Evolutionary conservation across 169 alveolate genomes (phyloP).

Genomic region (Cryptosporidium ubiquitum): DNA sequence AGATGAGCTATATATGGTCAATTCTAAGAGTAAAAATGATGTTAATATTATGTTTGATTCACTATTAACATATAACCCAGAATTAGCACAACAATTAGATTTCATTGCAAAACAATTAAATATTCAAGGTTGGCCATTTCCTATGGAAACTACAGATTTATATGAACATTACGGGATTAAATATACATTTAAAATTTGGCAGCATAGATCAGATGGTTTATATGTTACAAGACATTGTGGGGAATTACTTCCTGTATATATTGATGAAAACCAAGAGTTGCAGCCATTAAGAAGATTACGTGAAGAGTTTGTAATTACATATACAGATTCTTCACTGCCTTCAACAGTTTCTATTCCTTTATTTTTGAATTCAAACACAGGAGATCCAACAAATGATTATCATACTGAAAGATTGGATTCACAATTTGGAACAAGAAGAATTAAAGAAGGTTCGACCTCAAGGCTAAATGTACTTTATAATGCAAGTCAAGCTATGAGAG

Average conservation of each 20-base stretch:
- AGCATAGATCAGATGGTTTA: conserved; percentile 70
- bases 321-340: conserved; percentile 38
- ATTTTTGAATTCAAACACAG: conserved; percentile 54
- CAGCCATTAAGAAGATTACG: conserved; percentile 51
- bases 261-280: conserved; percentile 52
- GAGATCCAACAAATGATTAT: conserved; percentile 58
- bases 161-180: conserved; percentile 44
- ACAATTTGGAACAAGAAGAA: neutral
- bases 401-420: neutral
- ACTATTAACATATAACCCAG: conserved; percentile 40
- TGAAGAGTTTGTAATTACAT: conserved; percentile 47
- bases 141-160: conserved; percentile 70
- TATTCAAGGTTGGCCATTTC: conserved; percentile 74
- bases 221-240: conserved; percentile 69
- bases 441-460: conserved; percentile 1
- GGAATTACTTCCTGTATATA: conserved; percentile 60
- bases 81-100: conserved; percentile 38
- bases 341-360: conserved; percentile 58
- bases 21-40: conserved; percentile 30
- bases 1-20: conserved; percentile 11
- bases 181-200: conserved; percentile 56
- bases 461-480: conserved; percentile 10
- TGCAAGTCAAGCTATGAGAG: conserved; percentile 74
- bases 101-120: conserved; percentile 48
- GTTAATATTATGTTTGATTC: conserved; percentile 33